phyloP scores from a whole-genome alignment of 768 basidiomycete genomes.

The Panaeolus cyanescens region DNA sequence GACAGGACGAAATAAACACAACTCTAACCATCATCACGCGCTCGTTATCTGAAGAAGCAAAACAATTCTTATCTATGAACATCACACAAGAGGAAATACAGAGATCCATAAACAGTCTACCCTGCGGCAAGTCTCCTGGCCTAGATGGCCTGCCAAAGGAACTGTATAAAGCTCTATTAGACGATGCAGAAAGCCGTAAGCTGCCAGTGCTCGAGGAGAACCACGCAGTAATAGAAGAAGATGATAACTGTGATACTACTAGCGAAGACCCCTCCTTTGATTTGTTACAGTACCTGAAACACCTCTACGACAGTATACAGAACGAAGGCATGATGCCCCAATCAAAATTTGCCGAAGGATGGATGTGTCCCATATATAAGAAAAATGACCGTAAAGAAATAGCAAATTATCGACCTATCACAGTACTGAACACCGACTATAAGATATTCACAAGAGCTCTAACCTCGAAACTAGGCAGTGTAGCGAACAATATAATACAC shows the following conservation, averaged over 20 bases:
- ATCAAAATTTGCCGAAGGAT: conserved; percentile 26
- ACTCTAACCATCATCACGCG: not conserved
- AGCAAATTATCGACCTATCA: conserved; percentile 38
- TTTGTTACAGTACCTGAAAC: conserved; percentile 7
- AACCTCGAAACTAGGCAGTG: conserved; percentile 13
- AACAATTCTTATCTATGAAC: not conserved
- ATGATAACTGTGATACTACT: too few species aligned
- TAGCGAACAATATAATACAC: conserved; percentile 25
- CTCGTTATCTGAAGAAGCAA: not conserved
- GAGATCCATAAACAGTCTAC: conserved; percentile 11
- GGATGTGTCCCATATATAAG: conserved; percentile 45
- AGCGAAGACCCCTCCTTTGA: conserved; percentile 13
- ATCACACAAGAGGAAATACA: conserved; percentile 14
- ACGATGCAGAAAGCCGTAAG: too few species aligned
- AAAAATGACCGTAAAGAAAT: conserved; percentile 34
- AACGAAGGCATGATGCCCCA: conserved; percentile 14
- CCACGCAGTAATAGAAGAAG: not conserved
- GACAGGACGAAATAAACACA: not conserved
- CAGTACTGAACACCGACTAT: too few species aligned
- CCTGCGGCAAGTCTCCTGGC: conserved; percentile 20
- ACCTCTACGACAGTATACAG: conserved; percentile 29
- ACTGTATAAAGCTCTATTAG: conserved; percentile 25
- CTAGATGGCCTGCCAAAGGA: conserved; percentile 30
- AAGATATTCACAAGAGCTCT: conserved; percentile 29
- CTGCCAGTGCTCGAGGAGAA: not conserved